Base-by-base conservation (phyloP, 805 yeast species). In the Danielozyma ontarioensis region DNA sequence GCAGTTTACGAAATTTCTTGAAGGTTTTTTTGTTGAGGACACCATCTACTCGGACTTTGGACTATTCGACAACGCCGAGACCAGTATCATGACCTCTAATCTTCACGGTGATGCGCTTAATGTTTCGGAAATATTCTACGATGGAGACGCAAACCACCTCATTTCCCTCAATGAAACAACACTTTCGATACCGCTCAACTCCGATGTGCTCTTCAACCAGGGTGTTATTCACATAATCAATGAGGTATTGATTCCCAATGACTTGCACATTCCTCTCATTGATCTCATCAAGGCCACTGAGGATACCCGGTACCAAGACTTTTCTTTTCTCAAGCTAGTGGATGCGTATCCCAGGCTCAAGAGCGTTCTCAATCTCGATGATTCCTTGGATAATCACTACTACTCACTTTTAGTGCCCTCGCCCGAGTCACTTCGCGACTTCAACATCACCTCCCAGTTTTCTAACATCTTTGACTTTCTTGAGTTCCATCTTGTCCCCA, bases 221-320 rank as follows among this genome's bases (percentile, higher is more conserved):
- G 97, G 97, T 1, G 95, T 89, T 0, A 75, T 83, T 1, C 96
- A 86, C 51, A 78, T 89, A 1, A 62, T 83, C 10, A 61, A 70
- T 24, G 55, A 68, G 4, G 63, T 84, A 1, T 42, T 74, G 3
- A 58, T 84, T 12, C 95, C 96, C 0, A 53, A 59, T 0, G 55
- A 61, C 16, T 53, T 89, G 19, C 53, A 65, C 5, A 71, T 89
- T 3, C 48, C 78, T 0, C 54, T 81, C 8, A 29, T 39, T 3
- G 81, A 86, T 34, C 64, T 89, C 33, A 59, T 87, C 6, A 42
- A 45, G 16, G 67, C 83, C 0, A 74, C 82, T 2, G 72, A 70
- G 14, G 68, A 78, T 21, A 40, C 50, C 0, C 36, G 35, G 15
- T 46, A 37, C 19, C 51, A 53, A 1, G 27, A 36, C 1, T 43